Conservation (phyloP, 2,329 filamentous ascomycete species). For the Diaporthe citrichinensis region DNA sequence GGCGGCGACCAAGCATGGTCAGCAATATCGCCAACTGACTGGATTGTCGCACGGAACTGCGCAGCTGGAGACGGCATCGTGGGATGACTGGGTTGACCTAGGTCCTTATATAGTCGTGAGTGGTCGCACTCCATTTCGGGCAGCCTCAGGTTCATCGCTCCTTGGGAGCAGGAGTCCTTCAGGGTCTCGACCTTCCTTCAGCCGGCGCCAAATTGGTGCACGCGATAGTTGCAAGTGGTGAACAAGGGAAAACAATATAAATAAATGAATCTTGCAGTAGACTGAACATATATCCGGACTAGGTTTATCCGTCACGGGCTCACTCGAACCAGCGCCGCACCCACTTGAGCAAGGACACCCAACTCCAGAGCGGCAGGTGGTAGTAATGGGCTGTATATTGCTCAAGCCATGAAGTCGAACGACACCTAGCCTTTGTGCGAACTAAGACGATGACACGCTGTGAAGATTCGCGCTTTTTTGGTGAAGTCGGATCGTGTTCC, state of each 20-base stretch:
- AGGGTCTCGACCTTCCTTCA: constrained; percentile 23
- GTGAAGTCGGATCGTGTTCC: constrained; percentile 19
- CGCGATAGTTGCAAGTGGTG: background rate
- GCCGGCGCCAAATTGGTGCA: constrained; percentile 23
- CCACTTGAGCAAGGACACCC: background rate
- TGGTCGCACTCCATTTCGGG: background rate
- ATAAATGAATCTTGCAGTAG: constrained; percentile 25
- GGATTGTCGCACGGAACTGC: background rate
- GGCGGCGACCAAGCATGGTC: constrained; percentile 18
- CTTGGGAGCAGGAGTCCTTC: background rate
- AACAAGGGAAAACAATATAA: constrained; percentile 13
- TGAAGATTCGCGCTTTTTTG: constrained; percentile 3
- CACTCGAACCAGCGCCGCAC: background rate
- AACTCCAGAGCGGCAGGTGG: constrained; percentile 10
- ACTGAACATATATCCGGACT: background rate
- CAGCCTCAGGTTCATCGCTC: background rate
- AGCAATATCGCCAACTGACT: constrained; percentile 16
- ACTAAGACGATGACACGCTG: background rate
- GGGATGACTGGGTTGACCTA: background rate
- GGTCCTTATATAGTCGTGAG: constrained; percentile 18
- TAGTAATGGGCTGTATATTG: background rate
- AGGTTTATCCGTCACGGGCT: constrained; percentile 22
- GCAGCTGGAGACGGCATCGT: background rate
- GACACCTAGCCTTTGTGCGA: background rate
- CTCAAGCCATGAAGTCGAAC: constrained; percentile 7